These are phyloP conservation scores for Scopulariopsis brevicaulis DNA, from an alignment of 2,329 filamentous ascomycete species.

Conservation along the genomic window DNA sequence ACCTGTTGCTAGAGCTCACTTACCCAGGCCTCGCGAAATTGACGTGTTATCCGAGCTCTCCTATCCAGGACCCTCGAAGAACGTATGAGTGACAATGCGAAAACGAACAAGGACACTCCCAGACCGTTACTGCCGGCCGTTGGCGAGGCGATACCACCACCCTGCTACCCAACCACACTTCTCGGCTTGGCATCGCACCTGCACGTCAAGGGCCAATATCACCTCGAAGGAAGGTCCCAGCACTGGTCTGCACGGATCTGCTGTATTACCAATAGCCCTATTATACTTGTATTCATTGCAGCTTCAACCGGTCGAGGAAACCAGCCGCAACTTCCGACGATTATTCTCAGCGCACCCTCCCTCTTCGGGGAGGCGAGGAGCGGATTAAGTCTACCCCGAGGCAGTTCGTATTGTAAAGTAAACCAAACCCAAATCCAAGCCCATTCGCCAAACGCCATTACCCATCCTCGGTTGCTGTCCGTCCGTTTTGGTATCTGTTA, in stretches of 20 bases:
- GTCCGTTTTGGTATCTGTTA: not conserved
- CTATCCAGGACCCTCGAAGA: too few species aligned
- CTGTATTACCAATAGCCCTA: not conserved
- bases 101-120: not conserved
- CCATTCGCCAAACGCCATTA: not conserved
- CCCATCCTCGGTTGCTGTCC: not conserved
- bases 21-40: too few species aligned
- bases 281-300: not conserved
- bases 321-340: not conserved
- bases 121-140: not conserved
- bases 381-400: too few species aligned
- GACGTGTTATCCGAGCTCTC: too few species aligned
- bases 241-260: not conserved
- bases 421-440: not conserved
- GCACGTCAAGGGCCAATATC: not conserved
- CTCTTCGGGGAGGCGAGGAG: not conserved
- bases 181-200: not conserved
- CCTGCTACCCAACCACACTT: not conserved
- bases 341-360: not conserved
- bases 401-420: not conserved
- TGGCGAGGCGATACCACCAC: not conserved
- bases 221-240: not conserved
- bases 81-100: too few species aligned
- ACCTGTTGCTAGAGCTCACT: too few species aligned
- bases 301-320: not conserved